These are phyloP conservation scores for Aspergillus thermomutatus DNA, from an alignment of 2,329 filamentous ascomycete species.

Conservation along the genomic window DNA sequence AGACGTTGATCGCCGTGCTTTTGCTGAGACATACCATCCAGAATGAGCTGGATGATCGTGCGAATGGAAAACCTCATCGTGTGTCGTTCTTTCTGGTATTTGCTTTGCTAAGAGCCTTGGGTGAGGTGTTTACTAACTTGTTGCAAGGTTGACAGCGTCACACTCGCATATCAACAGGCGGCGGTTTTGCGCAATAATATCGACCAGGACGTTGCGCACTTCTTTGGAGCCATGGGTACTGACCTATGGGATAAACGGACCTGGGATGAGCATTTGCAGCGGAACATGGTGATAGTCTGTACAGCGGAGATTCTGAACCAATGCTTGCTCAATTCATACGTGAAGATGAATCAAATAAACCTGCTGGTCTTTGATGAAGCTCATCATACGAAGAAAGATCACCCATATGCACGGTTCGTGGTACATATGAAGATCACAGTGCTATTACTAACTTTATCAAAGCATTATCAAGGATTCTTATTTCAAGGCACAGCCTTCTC, in stretches of 20 bases:
- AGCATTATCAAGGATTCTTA: slow-evolving; percentile 88
- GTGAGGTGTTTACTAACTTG: slow-evolving; percentile 10
- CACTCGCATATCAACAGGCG: slow-evolving; percentile 85
- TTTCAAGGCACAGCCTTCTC: slow-evolving; percentile 44
- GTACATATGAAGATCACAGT: not conserved
- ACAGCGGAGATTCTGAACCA: slow-evolving; percentile 83
- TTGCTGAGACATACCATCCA: slow-evolving; percentile 74
- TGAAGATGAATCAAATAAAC: slow-evolving; percentile 79
- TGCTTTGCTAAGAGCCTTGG: not conserved
- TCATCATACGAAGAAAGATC: slow-evolving; percentile 92
- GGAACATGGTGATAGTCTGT: slow-evolving; percentile 84
- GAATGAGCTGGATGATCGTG: slow-evolving; percentile 70
- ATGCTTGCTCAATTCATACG: slow-evolving; percentile 73
- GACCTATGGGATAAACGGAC: slow-evolving; percentile 60
- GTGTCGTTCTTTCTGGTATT: slow-evolving; percentile 79
- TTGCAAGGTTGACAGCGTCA: slow-evolving; percentile 72
- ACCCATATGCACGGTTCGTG: slow-evolving; percentile 70
- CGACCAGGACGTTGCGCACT: slow-evolving; percentile 67
- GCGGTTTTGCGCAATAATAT: slow-evolving; percentile 78
- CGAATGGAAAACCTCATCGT: slow-evolving; percentile 56
- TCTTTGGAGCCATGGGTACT: slow-evolving; percentile 67
- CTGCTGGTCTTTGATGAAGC: slow-evolving; percentile 94
- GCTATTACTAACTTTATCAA: slow-evolving; percentile 8
- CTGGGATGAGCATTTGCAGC: slow-evolving; percentile 56
- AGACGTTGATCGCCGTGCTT: slow-evolving; percentile 91